Base-by-base conservation (phyloP, 2,329 filamentous ascomycete genomes). In the Cordyceps militaris region DNA sequence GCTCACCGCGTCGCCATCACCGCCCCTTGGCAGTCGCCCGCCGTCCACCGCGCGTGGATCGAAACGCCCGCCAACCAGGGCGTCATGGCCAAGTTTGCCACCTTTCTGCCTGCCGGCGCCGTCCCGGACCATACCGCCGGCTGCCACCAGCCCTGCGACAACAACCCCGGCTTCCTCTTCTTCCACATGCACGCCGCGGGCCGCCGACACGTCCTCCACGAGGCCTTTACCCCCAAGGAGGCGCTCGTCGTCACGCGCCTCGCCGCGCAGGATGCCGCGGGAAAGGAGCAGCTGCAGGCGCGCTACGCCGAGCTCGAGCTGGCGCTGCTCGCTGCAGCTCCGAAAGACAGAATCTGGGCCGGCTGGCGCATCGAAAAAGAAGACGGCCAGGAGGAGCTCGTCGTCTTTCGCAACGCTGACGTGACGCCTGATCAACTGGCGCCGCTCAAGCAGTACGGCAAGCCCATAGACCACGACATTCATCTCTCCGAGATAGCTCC, bases 341-440 rank as follows among this genome's bases (percentile, higher is more conserved):
- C 66, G 16, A 70, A 68, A 16, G 63, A 67, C 38, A 63, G 62
- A 28, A 63, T 75, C 21, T 74, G 71, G 62, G 70, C 64, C 16
- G 74, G 73, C 2, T 78, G 76, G 73, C 71, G 70, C 53, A 68
- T 75, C 28, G 76, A 79, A 52, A 72, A 69, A 58, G 63, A 67
- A 3, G 65, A 63, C 3, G 68, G 67, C 0, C 59, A 60, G 3
- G 66, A 71, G 50, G 72, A 76, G 54, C 67, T 76, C 26, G 64
- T 78, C 42, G 65, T 79, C 43, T 71, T 76, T 52, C 68, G 67
- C 64, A 73, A 70, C 4, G 71, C 71, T 63, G 64, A 68, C 16
- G 67, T 71, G 65, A 71, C 9, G 68, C 73, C 57, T n/a, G 68
- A 65, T 21, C 66, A 72, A 50, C 59, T 65, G 55, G 67, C 67